Evolutionary conservation across 352 stramenopile genomes (phyloP).

Genomic region (Phytophthora hybrid): DNA sequence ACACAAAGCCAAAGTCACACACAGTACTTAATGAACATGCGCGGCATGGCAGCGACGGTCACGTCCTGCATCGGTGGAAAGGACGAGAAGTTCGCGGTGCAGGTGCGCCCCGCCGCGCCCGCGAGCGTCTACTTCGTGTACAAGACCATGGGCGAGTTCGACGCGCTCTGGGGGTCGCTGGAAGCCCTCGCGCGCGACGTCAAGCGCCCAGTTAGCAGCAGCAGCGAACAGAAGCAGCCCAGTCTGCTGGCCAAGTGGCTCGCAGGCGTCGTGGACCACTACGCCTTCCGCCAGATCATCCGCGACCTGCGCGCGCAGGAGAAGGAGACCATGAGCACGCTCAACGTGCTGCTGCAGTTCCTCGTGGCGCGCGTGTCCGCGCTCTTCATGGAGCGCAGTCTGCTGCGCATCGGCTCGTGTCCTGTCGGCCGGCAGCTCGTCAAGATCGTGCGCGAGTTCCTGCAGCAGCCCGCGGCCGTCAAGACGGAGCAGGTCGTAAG

Average conservation of each 20-base stretch:
- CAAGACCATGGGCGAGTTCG: conserved; percentile 82
- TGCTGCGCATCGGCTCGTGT: conserved; percentile 65
- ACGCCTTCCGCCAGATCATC: conserved; percentile 71
- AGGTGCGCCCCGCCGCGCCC: conserved; percentile 53
- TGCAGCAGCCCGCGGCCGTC: conserved; percentile 58
- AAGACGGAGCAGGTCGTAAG: conserved; percentile 23
- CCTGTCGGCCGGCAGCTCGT: conserved; percentile 62
- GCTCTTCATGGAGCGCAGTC: conserved; percentile 63
- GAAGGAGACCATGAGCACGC: conserved; percentile 77
- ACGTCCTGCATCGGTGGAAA: conserved; percentile 87
- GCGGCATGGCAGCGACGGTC: conserved; percentile 68
- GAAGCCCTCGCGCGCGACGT: conserved; percentile 63
- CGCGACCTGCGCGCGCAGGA: conserved; percentile 64
- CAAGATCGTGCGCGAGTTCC: conserved; percentile 69
- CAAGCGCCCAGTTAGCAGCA: conserved; percentile 44
- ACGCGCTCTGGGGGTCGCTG: conserved; percentile 71
- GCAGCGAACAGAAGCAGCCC: conserved; percentile 20
- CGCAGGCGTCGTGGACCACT: conserved; percentile 78
- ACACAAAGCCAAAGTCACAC: not conserved
- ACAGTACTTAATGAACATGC: conserved; percentile 51
- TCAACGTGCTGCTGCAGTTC: conserved; percentile 80
- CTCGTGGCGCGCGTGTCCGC: conserved; percentile 70
- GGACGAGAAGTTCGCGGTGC: conserved; percentile 80
- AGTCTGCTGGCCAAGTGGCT: conserved; percentile 80
- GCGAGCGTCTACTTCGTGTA: conserved; percentile 78